These are phyloP conservation scores for Cyberlindnera veronae DNA, from an alignment of 805 yeast species.

Conservation along the genomic window DNA sequence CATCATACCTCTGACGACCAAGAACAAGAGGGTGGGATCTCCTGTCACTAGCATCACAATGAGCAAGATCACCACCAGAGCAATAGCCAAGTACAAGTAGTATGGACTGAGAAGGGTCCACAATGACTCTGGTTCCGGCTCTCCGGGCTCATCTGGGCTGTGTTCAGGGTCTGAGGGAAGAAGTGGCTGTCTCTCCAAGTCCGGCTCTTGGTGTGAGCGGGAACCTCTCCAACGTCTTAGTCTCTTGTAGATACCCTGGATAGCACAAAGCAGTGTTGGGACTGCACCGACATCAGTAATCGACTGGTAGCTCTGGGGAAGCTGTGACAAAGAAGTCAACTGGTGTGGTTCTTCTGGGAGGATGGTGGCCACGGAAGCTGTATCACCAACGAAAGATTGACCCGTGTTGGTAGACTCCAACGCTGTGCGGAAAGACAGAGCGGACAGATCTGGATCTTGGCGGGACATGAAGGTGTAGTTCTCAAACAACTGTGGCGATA, in stretches of 20 bases:
- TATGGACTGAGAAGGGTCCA: not conserved
- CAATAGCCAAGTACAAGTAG: constrained; percentile 4
- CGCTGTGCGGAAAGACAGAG: constrained; percentile 7
- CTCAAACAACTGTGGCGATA: constrained; percentile 4
- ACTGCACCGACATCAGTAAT: not conserved
- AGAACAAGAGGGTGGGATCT: constrained; percentile 17
- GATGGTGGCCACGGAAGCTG: too few species aligned
- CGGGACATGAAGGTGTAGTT: constrained; percentile 6
- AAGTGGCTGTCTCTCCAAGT: constrained; percentile 13
- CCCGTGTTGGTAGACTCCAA: constrained; percentile 5
- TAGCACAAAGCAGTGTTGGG: not conserved
- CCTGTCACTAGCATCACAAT: constrained; percentile 15
- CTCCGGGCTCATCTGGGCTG: too few species aligned
- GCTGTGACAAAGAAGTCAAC: not conserved
- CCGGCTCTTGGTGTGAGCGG: constrained; percentile 4
- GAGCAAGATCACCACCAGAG: constrained; percentile 5
- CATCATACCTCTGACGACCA: constrained; percentile 16
- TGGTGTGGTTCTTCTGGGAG: not conserved
- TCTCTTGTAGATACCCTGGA: not conserved
- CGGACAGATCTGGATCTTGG: constrained; percentile 4
- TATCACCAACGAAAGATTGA: not conserved
- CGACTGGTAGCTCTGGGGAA: constrained; percentile 1
- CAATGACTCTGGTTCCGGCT: not conserved
- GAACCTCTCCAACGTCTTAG: constrained; percentile 1
- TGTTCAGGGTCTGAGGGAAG: constrained; percentile 4